A percentile compares a stretch with the other conserved stretches of the same genome.
Evolutionary conservation across 148 eudicot genomes (phyloP).

Genomic region (Dysphania ambrosioides): DNA sequence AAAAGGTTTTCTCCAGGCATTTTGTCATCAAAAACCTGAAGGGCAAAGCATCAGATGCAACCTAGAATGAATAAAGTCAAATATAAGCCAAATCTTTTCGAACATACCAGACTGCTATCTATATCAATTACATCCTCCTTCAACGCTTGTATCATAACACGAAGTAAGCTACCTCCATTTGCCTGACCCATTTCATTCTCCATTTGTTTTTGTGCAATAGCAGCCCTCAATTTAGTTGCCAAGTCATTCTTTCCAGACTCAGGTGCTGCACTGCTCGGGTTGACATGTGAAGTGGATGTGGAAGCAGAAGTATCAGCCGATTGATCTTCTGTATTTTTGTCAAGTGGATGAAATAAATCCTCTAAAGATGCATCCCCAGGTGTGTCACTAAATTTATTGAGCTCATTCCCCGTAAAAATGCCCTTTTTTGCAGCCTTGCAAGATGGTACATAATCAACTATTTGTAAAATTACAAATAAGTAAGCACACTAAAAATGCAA

Average conservation of each 20-base stretch:
- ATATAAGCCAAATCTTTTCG: slow-evolving; percentile 7
- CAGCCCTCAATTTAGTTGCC: slow-evolving; percentile 81
- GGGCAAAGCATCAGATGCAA: slow-evolving; percentile 16
- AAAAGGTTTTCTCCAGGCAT: slow-evolving; percentile 81
- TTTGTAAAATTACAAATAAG: not conserved
- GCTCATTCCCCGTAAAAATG: slow-evolving; percentile 50
- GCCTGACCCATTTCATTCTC: slow-evolving; percentile 67
- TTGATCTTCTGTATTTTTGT: slow-evolving; percentile 43
- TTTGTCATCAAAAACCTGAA: slow-evolving; percentile 84
- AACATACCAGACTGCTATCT: slow-evolving; percentile 72
- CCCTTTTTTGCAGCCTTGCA: slow-evolving; percentile 53
- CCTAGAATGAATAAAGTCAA: slow-evolving; percentile 3
- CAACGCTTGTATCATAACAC: slow-evolving; percentile 75
- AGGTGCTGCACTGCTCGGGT: slow-evolving; percentile 37
- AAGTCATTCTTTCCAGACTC: slow-evolving; percentile 61
- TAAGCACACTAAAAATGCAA: not conserved
- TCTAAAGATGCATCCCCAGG: slow-evolving; percentile 96
- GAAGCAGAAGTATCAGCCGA: slow-evolving; percentile 64
- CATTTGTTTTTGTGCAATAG: slow-evolving; percentile 85
- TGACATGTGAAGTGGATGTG: slow-evolving; percentile 54
- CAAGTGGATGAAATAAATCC: slow-evolving; percentile 79
- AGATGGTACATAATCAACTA: slow-evolving; percentile 19
- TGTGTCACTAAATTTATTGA: slow-evolving; percentile 86
- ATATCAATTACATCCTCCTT: slow-evolving; percentile 84
- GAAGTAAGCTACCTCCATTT: slow-evolving; percentile 76